These are phyloP conservation scores for Boletus reticuloceps DNA, from an alignment of 768 basidiomycete genomes.

Conservation along the genomic window DNA sequence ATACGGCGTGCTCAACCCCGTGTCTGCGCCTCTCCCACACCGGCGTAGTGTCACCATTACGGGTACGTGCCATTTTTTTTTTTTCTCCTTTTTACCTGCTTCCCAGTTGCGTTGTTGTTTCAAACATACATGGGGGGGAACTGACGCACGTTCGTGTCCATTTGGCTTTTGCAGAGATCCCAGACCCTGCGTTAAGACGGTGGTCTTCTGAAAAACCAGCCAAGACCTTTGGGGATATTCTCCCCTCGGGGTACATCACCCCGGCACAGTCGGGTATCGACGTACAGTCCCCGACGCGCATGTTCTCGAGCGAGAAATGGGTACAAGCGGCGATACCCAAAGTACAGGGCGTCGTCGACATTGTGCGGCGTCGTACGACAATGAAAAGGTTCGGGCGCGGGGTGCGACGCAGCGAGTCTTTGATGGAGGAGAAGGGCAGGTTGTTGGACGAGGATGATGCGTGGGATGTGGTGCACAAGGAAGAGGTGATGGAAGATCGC, in stretches of 20 bases:
- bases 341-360: constrained; percentile 38
- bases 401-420: constrained; percentile 10
- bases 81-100: no score
- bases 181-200: constrained; percentile 24
- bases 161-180: constrained; percentile 22
- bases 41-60: constrained; percentile 27
- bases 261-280: constrained; percentile 25
- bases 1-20: constrained; percentile 44
- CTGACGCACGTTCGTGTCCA: no score
- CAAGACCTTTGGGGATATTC: constrained; percentile 46
- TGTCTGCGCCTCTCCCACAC: constrained; percentile 22
- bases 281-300: constrained; percentile 7
- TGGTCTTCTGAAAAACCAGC: constrained; percentile 19
- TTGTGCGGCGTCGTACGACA: constrained; percentile 22
- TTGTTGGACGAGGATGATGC: constrained; percentile 17
- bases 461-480: constrained; percentile 17
- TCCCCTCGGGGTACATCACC: constrained; percentile 46
- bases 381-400: neutral
- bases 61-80: constrained; percentile 9
- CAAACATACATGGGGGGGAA: no score
- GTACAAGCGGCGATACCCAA: constrained; percentile 37
- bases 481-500: constrained; percentile 2
- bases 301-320: constrained; percentile 30
- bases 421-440: constrained; percentile 17
- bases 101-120: neutral